Conservation (phyloP, 805 yeast genomes). For the Metschnikowia dekortorum region DNA sequence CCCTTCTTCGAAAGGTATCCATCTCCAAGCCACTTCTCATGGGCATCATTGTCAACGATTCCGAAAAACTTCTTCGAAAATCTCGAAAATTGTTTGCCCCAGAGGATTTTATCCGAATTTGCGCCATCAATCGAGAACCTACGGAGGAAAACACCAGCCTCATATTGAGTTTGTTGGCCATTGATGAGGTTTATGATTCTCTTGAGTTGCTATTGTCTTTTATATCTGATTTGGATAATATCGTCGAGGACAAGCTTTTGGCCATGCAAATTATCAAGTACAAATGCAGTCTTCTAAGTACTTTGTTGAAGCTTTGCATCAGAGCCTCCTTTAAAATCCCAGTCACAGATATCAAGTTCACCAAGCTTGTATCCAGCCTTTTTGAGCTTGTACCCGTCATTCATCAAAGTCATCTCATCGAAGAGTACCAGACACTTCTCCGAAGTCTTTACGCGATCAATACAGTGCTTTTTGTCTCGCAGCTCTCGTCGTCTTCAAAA, state of each 20-base stretch:
- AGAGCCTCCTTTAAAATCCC: slow-evolving; percentile 29
- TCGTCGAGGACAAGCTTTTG: slow-evolving; percentile 26
- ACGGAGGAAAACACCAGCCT: slow-evolving; percentile 19
- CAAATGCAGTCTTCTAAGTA: slow-evolving; percentile 25
- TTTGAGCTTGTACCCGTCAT: slow-evolving; percentile 32
- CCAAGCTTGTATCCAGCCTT: slow-evolving; percentile 21
- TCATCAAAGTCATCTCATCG: slow-evolving; percentile 26
- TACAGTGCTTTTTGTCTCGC: slow-evolving; percentile 23
- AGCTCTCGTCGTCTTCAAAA: slow-evolving; percentile 20
- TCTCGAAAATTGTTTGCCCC: slow-evolving; percentile 21
- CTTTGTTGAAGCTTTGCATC: slow-evolving; percentile 25
- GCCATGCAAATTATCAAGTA: slow-evolving; percentile 35
- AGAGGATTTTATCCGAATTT: slow-evolving; percentile 35
- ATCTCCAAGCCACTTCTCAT: slow-evolving; percentile 27
- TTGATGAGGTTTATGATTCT: slow-evolving; percentile 28
- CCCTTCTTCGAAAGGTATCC: slow-evolving; percentile 25
- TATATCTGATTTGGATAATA: slow-evolving; percentile 28
- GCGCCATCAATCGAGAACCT: slow-evolving; percentile 22
- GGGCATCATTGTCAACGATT: slow-evolving; percentile 27
- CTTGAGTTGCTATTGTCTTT: slow-evolving; percentile 24
- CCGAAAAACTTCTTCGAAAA: slow-evolving; percentile 24
- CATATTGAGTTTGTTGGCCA: slow-evolving; percentile 21
- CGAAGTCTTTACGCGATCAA: slow-evolving; percentile 27
- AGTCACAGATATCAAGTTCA: slow-evolving; percentile 29
- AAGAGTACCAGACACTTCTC: slow-evolving; percentile 22